phyloP scores from a whole-genome alignment of 345 rosid species.

The Camelina hispida region DNA sequence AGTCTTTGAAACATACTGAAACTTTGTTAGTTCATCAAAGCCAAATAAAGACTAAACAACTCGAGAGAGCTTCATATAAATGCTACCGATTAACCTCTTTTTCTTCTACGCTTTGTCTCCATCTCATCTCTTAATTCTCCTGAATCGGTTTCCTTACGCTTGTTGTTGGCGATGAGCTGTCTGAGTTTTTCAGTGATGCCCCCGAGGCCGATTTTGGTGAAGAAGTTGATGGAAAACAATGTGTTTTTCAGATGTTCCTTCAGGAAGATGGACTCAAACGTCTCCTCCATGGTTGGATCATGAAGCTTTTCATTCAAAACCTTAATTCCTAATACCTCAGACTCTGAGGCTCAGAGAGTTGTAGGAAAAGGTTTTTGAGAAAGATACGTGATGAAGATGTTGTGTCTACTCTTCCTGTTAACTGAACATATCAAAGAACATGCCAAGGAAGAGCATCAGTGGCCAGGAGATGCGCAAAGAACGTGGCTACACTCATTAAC shows the following conservation, averaged over 20 bases:
- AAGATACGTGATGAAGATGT: slow-evolving; percentile 78
- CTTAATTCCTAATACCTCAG: slow-evolving; percentile 69
- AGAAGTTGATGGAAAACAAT: slow-evolving; percentile 69
- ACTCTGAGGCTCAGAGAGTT: slow-evolving; percentile 67
- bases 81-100: slow-evolving; percentile 6
- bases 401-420: slow-evolving; percentile 60
- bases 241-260: slow-evolving; percentile 68
- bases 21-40: background rate
- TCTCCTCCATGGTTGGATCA: slow-evolving; percentile 59
- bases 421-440: slow-evolving; percentile 58
- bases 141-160: slow-evolving; percentile 22
- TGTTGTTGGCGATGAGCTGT: slow-evolving; percentile 42
- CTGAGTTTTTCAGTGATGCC: slow-evolving; percentile 64
- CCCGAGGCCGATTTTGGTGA: slow-evolving; percentile 77
- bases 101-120: slow-evolving; percentile 39
- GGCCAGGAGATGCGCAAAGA: slow-evolving; percentile 75
- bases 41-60: background rate
- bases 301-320: slow-evolving; percentile 62
- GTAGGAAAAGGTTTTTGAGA: slow-evolving; percentile 71
- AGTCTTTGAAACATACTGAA: background rate
- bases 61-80: background rate
- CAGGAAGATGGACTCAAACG: slow-evolving; percentile 71
- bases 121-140: slow-evolving; percentile 33
- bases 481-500: slow-evolving; percentile 64
- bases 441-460: slow-evolving; percentile 74